These are phyloP conservation scores for Pneumocystis canis DNA, from an alignment of 1,139 yeast genomes.

Conservation along the genomic window DNA sequence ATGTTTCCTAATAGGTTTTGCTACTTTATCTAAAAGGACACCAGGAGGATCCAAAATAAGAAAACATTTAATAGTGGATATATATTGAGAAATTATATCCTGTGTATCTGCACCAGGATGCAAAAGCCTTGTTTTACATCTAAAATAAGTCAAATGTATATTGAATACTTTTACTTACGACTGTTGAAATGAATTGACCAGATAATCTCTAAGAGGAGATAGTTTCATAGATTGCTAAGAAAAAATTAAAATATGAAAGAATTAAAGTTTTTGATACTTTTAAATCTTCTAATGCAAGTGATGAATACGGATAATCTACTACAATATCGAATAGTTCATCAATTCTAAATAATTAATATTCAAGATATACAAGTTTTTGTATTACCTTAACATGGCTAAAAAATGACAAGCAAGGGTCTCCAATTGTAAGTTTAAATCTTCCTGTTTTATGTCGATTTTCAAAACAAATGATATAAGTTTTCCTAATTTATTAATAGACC, in stretches of 20 bases:
- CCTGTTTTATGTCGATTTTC: neutral
- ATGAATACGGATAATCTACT: conserved; percentile 42
- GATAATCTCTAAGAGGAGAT: conserved; percentile 33
- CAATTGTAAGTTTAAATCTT: neutral
- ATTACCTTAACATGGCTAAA: neutral
- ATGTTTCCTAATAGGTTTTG: conserved; percentile 54
- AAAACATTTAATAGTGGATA: conserved; percentile 59
- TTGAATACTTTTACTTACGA: conserved; percentile 7
- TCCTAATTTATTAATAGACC: conserved; percentile 1
- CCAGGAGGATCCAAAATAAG: conserved; percentile 76
- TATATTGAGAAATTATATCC: conserved; percentile 55
- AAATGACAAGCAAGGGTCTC: conserved; percentile 1
- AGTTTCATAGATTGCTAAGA: conserved; percentile 26
- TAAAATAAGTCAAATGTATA: neutral
- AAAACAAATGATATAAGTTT: neutral
- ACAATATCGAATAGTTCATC: conserved; percentile 55
- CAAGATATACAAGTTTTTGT: neutral
- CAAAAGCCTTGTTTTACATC: conserved; percentile 40
- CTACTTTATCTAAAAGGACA: conserved; percentile 60
- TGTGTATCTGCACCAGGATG: conserved; percentile 77
- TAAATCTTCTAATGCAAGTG: conserved; percentile 49
- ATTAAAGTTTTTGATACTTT: conserved; percentile 19
- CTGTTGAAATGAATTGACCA: conserved; percentile 42
- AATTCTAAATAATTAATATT: conserved; percentile 28
- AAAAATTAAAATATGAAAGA: neutral